Evolutionary conservation across 371 early-diverging fungal species (phyloP), one percentile per base, ranked within the genome.

Genomic region (Rhizopus arrhizus): DNA sequence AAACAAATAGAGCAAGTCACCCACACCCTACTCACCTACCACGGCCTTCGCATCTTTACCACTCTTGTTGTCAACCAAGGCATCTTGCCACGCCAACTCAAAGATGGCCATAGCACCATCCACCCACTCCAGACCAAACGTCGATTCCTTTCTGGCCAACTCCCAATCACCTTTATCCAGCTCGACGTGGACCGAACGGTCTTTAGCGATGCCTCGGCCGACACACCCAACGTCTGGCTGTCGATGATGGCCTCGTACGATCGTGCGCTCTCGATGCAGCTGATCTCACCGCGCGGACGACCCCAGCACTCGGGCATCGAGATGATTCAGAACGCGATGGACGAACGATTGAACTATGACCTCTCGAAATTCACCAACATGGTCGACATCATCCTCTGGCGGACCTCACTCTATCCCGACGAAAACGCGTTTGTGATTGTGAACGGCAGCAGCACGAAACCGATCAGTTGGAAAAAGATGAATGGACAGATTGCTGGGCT

Each of bases 301-400:
- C 84, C 83, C 32, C 93, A 92, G 66, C 88, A 87, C 61, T 89
- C 92, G 1, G 87, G 91, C 43, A 82, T 90, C 52, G 93, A 90
- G 61, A 72, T 80, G 22, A 80, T 84, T 9, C 70, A 75, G 31
- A 75, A 78, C 32, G 82, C 85, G 10, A 56, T 84, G 35, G 93
- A 92, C 57, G 90, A 89, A 61, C 80, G 84, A 41, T 83, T 89
- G 5, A 85, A 86, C 22, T 78, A 81, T n/a, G 89, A 92, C 61
- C 61, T 92, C 49, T 73, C 78, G 6, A 69, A 79, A 34, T 90
- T 92, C 57, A 61, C 66, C 35, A 88, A 83, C 53, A 75, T 91
- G 43, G 72, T 88, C 0, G 91, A 91, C 53, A 68, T 92, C 0
- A 73, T 92, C 49, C 68, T 82, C 2, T 90, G 90, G 91, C 84